Conservation (phyloP, 805 yeast species). For the Debaryomyces hansenii region DNA sequence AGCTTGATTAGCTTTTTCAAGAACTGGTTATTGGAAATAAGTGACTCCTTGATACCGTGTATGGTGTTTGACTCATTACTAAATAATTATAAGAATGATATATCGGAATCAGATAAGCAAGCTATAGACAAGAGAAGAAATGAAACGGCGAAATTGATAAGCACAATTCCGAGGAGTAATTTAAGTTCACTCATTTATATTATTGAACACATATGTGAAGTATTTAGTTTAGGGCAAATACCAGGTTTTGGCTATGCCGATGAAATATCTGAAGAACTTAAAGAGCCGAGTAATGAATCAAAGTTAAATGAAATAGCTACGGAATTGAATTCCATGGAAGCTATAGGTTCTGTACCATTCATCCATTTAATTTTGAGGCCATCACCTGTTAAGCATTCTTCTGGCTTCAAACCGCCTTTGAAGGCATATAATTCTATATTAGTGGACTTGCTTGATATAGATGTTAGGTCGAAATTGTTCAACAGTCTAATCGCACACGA, state of each 20-base stretch:
- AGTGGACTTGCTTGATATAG: slow-evolving; percentile 25
- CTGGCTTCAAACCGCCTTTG: slow-evolving; percentile 42
- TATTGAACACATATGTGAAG: slow-evolving; percentile 32
- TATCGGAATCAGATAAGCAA: slow-evolving; percentile 8
- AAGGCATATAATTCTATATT: slow-evolving; percentile 25
- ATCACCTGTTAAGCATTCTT: slow-evolving; percentile 31
- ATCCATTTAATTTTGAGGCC: slow-evolving; percentile 43
- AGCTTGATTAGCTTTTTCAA: slow-evolving; percentile 32
- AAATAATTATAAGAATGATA: slow-evolving; percentile 14
- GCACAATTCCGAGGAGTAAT: slow-evolving; percentile 40
- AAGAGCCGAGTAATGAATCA: slow-evolving; percentile 5
- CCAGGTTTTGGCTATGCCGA: slow-evolving; percentile 32
- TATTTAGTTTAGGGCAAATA: slow-evolving; percentile 21
- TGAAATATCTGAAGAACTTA: slow-evolving; percentile 16
- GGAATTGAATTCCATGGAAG: slow-evolving; percentile 34
- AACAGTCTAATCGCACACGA: slow-evolving; percentile 24
- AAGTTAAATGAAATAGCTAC: slow-evolving; percentile 6
- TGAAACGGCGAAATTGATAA: slow-evolving; percentile 25
- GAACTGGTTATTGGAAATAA: slow-evolving; percentile 41
- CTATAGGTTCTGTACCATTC: slow-evolving; percentile 39
- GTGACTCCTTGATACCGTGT: slow-evolving; percentile 44
- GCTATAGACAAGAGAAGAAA: slow-evolving; percentile 5
- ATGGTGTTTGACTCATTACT: slow-evolving; percentile 35
- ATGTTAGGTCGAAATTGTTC: slow-evolving; percentile 20
- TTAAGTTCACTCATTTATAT: slow-evolving; percentile 34